These are phyloP conservation scores for Saccharomycopsis malanga DNA, from an alignment of 805 yeast genomes.

Conservation along the genomic window DNA sequence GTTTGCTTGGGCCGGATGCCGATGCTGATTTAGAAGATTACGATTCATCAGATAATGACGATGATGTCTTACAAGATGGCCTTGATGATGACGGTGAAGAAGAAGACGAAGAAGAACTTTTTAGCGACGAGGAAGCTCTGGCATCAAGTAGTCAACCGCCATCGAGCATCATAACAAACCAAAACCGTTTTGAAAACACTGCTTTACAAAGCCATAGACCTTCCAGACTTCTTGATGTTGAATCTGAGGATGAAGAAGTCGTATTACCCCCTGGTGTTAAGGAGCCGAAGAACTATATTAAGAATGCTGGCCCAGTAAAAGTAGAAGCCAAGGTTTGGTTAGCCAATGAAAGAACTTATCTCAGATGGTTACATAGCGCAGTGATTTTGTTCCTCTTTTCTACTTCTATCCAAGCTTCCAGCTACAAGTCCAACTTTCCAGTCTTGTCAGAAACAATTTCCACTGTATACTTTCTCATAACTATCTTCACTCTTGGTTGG, in stretches of 20 bases:
- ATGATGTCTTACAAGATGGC: constrained; percentile 33
- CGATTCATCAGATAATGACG: constrained; percentile 44
- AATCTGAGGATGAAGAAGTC: constrained; percentile 83
- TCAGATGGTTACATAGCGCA: constrained; percentile 90
- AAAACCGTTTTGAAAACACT: constrained; percentile 1
- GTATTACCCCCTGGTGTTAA: constrained; percentile 83
- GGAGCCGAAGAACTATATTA: constrained; percentile 70
- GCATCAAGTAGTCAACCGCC: neutral
- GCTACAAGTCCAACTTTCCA: constrained; percentile 58
- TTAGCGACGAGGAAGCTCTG: neutral
- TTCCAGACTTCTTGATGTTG: constrained; percentile 46
- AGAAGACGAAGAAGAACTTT: constrained; percentile 3
- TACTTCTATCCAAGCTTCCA: constrained; percentile 74
- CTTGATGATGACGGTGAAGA: constrained; percentile 26
- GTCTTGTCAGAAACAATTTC: constrained; percentile 63
- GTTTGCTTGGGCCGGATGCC: constrained; percentile 19
- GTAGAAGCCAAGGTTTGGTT: constrained; percentile 98
- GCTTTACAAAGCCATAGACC: constrained; percentile 3
- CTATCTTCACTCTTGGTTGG: constrained; percentile 83
- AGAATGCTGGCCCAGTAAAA: constrained; percentile 86
- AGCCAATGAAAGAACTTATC: constrained; percentile 95
- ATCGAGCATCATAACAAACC: constrained; percentile 5
- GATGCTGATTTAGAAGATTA: constrained; percentile 49
- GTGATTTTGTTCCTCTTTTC: constrained; percentile 79
- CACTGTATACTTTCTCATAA: constrained; percentile 69